These are phyloP conservation scores for Russula vinacea DNA, from an alignment of 768 basidiomycete genomes.

Conservation along the genomic window DNA sequence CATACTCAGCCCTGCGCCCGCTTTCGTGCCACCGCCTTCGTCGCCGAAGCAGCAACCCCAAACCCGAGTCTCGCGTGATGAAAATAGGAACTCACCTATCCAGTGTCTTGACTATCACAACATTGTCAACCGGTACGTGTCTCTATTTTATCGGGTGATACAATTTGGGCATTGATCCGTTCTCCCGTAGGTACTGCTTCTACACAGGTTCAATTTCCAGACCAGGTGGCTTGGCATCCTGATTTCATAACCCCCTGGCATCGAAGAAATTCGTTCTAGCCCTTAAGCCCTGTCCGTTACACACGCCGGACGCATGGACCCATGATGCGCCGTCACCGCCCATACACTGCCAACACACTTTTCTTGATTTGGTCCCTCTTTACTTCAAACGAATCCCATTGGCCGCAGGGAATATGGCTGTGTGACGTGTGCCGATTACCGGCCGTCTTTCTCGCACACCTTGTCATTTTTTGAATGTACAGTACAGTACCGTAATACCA, in stretches of 20 bases:
- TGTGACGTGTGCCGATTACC: too few relatives aligned
- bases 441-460: too few relatives aligned
- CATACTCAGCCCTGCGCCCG: slow-evolving; percentile 8
- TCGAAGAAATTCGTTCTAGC: slow-evolving; percentile 35
- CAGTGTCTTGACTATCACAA: slow-evolving; percentile 44
- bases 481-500: too few relatives aligned
- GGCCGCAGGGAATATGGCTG: too few relatives aligned
- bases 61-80: slow-evolving; percentile 22
- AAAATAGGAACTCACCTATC: slow-evolving; percentile 14
- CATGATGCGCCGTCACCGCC: too few relatives aligned
- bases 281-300: too few relatives aligned
- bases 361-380: too few relatives aligned
- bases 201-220: slow-evolving; percentile 67
- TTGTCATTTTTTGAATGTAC: too few relatives aligned
- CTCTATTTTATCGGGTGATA: not conserved
- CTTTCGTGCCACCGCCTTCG: slow-evolving; percentile 24
- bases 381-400: too few relatives aligned
- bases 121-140: slow-evolving; percentile 60
- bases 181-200: slow-evolving; percentile 68
- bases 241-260: too few relatives aligned
- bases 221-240: not conserved
- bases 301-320: too few relatives aligned
- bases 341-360: too few relatives aligned
- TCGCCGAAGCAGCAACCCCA: slow-evolving; percentile 1
- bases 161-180: slow-evolving; percentile 26